A percentile compares a stretch with the other conserved stretches of the same genome.
Evolutionary conservation across 805 yeast species (phyloP).

Genomic region (Danielia oregonensis): DNA sequence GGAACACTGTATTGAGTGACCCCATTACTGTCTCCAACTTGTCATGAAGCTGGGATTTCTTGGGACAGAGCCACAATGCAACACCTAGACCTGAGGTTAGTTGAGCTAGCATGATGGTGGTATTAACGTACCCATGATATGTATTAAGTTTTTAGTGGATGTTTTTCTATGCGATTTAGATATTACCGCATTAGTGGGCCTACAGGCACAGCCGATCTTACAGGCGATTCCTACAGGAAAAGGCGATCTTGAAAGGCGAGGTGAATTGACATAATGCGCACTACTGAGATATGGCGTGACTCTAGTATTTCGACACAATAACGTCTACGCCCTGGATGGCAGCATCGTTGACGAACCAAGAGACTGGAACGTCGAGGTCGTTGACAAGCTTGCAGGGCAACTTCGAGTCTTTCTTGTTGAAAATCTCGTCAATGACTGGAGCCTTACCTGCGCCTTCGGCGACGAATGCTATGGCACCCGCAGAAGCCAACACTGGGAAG

Average conservation of each 20-base stretch:
- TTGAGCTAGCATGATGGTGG: constrained; percentile 8
- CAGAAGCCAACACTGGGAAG: constrained; percentile 62
- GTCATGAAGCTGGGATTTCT: constrained; percentile 49
- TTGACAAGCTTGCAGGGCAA: constrained; percentile 80
- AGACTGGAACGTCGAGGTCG: constrained; percentile 48
- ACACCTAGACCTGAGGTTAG: constrained; percentile 37
- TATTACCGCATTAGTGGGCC: no score
- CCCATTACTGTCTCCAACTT: constrained; percentile 55
- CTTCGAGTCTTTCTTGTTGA: constrained; percentile 43
- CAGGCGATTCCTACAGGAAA: no score
- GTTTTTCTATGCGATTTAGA: no score
- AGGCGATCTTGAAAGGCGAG: no score
- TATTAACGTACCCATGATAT: neutral
- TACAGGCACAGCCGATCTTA: no score
- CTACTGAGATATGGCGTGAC: no score
- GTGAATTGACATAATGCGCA: no score
- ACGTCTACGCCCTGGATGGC: constrained; percentile 64
- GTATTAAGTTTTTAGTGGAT: neutral
- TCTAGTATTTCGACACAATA: constrained; percentile 35
- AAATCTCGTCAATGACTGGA: constrained; percentile 64
- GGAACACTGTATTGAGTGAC: constrained; percentile 68
- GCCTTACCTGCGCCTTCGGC: constrained; percentile 90
- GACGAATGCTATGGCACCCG: constrained; percentile 64
- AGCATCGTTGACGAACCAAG: constrained; percentile 82
- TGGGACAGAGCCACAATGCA: constrained; percentile 78